Evolutionary conservation across 768 basidiomycete genomes (phyloP), one percentile per base, ranked within the genome.

Genomic region (Chalciporus chontae): DNA sequence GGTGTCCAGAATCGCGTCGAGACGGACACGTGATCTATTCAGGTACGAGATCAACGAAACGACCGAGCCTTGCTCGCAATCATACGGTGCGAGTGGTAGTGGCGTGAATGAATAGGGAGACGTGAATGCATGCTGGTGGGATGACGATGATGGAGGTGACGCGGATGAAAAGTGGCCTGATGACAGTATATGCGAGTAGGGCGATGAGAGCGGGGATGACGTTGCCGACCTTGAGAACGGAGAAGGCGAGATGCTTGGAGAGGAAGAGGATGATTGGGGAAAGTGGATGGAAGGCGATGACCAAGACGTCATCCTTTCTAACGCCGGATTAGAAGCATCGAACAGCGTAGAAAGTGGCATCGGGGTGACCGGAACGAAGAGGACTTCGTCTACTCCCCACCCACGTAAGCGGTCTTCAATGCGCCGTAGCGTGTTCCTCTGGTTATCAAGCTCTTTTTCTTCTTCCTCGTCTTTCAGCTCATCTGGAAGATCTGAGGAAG

Each of bases 1-100:
- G 1, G 87, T 87, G 65, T 95, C 94, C 53, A 94, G 65, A 3
- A 96, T 77, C 18, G 82, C 86, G 62, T 94, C 91, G 65, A 94
- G 87, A 29, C 61, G 57, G 29, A 69, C 54, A 18, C 58, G 59
- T 21, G 71, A 64, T 13, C 64, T 57, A 7, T 43, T 45, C 34
- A 68, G 45, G 46, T 60, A 68, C 27, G 59, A 59, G 45, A 64
- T 50, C 24, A 67, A 61, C 23, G 68, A 53, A 11, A 57, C 37
- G 11, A 55, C 39, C 1, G 68, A 68, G 10, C 45, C 50, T 15
- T 54, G 59, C 47, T 68, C 66, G 43, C 49, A 56, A 36, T 64
- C 51, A 40, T 68, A 69, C 24, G 63, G 54, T 8, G 58, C 38
- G 43, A 68, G 66, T n/a, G 68, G 66, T 8, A 68, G 46, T 15